Evolutionary conservation across 192 early-diverging fungal genomes (phyloP).

Genomic region (Chytriomyces confervae): DNA sequence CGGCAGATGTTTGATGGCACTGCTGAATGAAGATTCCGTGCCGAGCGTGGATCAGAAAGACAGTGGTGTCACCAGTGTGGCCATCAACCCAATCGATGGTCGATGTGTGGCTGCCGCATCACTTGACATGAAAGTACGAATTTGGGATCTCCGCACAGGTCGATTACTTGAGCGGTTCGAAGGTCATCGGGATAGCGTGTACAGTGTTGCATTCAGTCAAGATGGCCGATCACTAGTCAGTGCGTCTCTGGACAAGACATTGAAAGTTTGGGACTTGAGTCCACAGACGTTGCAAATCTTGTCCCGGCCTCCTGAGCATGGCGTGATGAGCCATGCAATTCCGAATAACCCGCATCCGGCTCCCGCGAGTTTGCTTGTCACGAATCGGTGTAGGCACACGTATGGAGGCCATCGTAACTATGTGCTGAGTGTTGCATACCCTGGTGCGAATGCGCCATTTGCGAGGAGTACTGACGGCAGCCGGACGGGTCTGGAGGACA

Average conservation of each 20-base stretch:
- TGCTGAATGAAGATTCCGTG: slow-evolving; percentile 74
- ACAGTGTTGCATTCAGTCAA: slow-evolving; percentile 92
- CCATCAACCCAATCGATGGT: slow-evolving; percentile 83
- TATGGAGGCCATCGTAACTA: slow-evolving; percentile 88
- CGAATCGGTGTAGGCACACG: slow-evolving; percentile 51
- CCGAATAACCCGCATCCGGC: slow-evolving; percentile 19
- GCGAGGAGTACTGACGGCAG: slow-evolving; percentile 28
- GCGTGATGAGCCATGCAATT: slow-evolving; percentile 23
- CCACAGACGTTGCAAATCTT: slow-evolving; percentile 39
- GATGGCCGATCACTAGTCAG: slow-evolving; percentile 90
- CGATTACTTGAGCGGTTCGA: slow-evolving; percentile 86
- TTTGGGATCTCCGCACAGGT: slow-evolving; percentile 88
- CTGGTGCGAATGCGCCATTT: slow-evolving; percentile 41
- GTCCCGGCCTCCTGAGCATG: slow-evolving; percentile 30
- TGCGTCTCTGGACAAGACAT: slow-evolving; percentile 89
- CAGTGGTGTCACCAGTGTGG: slow-evolving; percentile 93
- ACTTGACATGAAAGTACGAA: slow-evolving; percentile 88
- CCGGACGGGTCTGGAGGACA: slow-evolving; percentile 34
- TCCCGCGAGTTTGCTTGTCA: slow-evolving; percentile 40
- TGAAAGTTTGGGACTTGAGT: slow-evolving; percentile 89
- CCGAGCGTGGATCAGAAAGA: slow-evolving; percentile 70
- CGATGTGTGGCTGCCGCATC: slow-evolving; percentile 84
- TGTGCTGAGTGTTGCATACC: slow-evolving; percentile 88
- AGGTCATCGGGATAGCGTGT: slow-evolving; percentile 95
- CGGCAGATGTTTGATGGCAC: slow-evolving; percentile 71